Base-by-base conservation (phyloP, 257 asterid genomes). In the Jasminum sambac region DNA sequence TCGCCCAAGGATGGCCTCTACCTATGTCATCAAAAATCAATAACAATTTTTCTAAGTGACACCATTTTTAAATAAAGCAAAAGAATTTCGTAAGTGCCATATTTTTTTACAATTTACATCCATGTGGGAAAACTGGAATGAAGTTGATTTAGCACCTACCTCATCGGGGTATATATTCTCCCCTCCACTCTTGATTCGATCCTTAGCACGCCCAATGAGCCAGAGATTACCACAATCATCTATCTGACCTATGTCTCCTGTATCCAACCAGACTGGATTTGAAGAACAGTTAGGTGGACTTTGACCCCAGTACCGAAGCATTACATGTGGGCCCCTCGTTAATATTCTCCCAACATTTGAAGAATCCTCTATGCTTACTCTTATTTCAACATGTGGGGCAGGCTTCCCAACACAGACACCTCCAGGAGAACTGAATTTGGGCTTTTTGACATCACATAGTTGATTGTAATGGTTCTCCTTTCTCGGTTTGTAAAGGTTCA, bases 111-210 rank as follows among this genome's bases (percentile, higher is more conserved):
- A 12, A 11, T 21, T 10, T 2, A 5, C 13, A 44, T 26, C 16
- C 12, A n/a, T 5, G 8, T 44, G 25, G 34, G 63, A 25, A 50
- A 34, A 26, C 4, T 2, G 38, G 10, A 44, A 36, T 55, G 17
- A 43, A 64, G 42, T 21, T 5, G 14, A 36, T n/a, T 50, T 39
- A 9, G 21, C 17, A 46, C 60, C 66, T 78, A 85, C 99, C 95
- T 94, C 97, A 78, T 82, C 95, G 0, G 99, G 98, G 68, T 89
- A 91, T 25, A 94, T 70, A 71, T 89, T 91, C 73, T 94, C 98
- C 26, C 98, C 98, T 14, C 98, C 97, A 48, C 86, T 94, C 87
- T 91, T 94, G 84, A 94, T 94, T 75, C 83, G 84, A 37, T 86
- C 96, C 68, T 88, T 85, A 34, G 68, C 86, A 50, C 97, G 96